Evolutionary conservation across 1,139 yeast genomes (phyloP), one percentile per base, ranked within the genome.

Genomic region (Pichia sp.): DNA sequence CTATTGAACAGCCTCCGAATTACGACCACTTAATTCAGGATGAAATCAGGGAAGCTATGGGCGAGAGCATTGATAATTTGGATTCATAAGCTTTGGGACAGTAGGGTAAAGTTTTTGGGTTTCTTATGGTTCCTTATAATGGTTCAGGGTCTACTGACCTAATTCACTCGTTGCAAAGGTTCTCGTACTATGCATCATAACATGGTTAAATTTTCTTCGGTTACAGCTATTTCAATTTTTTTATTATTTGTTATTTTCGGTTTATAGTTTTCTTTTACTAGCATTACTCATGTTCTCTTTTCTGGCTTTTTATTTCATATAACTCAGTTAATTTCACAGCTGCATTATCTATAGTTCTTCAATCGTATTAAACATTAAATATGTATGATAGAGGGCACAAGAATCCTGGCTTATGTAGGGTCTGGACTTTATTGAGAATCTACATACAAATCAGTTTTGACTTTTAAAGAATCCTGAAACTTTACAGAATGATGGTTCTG

Each of bases 1-100:
- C 59, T 5, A 44, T 53, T 1, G 50, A 46, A n/a, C 44, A 42
- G 10, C 54, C 55, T 18, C 60, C 60, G 9, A 51, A 55, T 40
- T 57, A 57, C 39, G 56, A 55, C 16, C 46, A 52, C 44, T 22
- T 57, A 22, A 54, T 57, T 16, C 52, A 57, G 44, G 55, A 47
- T 40, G 58, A 57, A 13, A 52, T 57, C 8, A 50, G 51, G 19
- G 54, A 54, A 9, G 60, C 60, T 3, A 55, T 57, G 60, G 49
- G 43, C 13, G 50, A 54, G 10, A 46, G 37, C 16, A n/a, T 51
- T 3, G 51, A 49, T 21, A 37, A 45, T 19, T 25, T 39, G 12
- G 37, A 45, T 22, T 10, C 22, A 25, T 43, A 18, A 19, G 5
- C 6, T n/a, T 22, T 26, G 31, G 21, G 12, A 19, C 23, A 23